Base-by-base conservation (phyloP, 768 basidiomycete species). In the Tricholomella constricta region DNA sequence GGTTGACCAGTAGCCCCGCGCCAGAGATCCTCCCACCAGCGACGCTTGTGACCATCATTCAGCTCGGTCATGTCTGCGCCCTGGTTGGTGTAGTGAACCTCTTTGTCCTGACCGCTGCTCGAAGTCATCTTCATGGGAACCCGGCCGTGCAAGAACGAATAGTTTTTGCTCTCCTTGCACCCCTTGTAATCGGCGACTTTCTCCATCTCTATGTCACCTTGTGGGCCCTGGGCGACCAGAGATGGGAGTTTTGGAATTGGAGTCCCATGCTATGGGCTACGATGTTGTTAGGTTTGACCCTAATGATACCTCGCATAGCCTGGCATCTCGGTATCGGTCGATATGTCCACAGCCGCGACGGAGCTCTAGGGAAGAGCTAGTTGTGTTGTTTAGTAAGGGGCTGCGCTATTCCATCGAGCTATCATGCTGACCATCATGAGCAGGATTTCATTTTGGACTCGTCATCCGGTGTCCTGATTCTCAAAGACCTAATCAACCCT, bases 321-420 rank as follows among this genome's bases (percentile, higher is more conserved):
- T 91, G 89, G 89, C 83, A 88, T 64, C 59, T 89, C 44, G 89
- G 89, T 8, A 72, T 91, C 48, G 88, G 85, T 52, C 78, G 89
- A 43, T 91, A 89, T 66, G 81, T 85, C 11, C 81, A 90, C 62
- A 69, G 69, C 23, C 77, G 88, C 54, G 88, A 91, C 62, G 77
- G 79, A 2, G 47, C 55, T 35, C 60, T 58, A 42, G 55, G 58
- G 41, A 65, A 69, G 43, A 34, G 45, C 41, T 58, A 50, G 42
- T 22, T 10, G 11, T 44, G 35, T n/a, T n/a, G n/a, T 43, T 22
- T 26, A 50, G 54, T 50, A 23, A 42, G 52, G 38, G n/a, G 46
- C 25, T 2, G 4, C 35, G 1, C 23, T 37, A 26, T 15, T 38
- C 19, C 20, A 9, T 15, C 25, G 22, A 36, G 34, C 34, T 25